Evolutionary conservation across 768 basidiomycete genomes (phyloP), one percentile per base, ranked within the genome.

Genomic region (Neoboletus subvelutipes): DNA sequence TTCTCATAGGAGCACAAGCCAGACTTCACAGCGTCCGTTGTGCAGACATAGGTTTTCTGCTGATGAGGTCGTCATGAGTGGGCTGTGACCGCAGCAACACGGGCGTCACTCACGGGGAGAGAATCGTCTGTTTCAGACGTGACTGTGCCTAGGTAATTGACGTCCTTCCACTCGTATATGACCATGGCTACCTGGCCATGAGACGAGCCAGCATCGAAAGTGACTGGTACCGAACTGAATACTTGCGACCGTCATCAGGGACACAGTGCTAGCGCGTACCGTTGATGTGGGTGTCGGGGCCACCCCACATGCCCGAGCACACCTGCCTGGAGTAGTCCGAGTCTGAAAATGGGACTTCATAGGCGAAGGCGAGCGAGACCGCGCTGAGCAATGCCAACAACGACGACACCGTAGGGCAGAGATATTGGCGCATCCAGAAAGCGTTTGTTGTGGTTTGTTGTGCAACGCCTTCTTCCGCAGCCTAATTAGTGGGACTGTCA

Each of bases 21-120:
- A 2, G 81, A 79, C 15, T 80, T 76, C 40, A 94, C 80, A 22
- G 92, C 88, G 56, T 80, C 85, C 2, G 91, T 83, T 2, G 96
- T 98, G 75, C 97, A 99, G 29, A 99, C 83, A 64, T 93, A 99
- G 24, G 90, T 91, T 76, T 88, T 92, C 94, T 98, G 83, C 75
- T 80, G 63, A 65, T 50, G 56, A 62, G 29, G 56, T 36, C 22
- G 24, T 36, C 22, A 43, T 62, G 57, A 68, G 62, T 45, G 57
- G 57, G 60, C 57, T 60, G 56, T 59, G 59, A 20, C 37, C 18
- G 33, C 22, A 54, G 55, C 39, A 43, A 47, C 60, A 42, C 39
- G 33, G 26, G 58, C 24, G 54, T 50, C 58, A 75, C 86, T 83
- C 72, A 94, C 88, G 61, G 88, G 89, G 49, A 87, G 66, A 54